Evolutionary conservation across 2,329 filamentous ascomycete species (phyloP).

Genomic region (Neurospora sp.): DNA sequence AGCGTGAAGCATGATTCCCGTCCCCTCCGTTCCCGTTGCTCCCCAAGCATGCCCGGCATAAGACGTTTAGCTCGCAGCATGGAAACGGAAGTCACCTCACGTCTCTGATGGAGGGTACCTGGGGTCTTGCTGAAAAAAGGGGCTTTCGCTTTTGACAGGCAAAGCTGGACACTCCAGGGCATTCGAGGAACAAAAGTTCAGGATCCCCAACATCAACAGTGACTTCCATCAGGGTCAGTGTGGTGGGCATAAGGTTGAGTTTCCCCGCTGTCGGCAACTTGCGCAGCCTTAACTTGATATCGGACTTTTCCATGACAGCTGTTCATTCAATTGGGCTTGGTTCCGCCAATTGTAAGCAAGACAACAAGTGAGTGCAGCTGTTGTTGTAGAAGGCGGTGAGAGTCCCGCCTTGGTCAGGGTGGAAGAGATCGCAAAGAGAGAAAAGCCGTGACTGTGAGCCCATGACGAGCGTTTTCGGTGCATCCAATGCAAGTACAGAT

Average conservation of each 20-base stretch:
- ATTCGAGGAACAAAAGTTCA: background rate
- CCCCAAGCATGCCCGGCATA: background rate
- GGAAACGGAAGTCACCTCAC: background rate
- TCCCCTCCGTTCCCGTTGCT: background rate
- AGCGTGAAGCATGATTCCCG: background rate
- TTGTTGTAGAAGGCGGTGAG: background rate
- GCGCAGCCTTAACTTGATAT: background rate
- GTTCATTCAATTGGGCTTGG: background rate
- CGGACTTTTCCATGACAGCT: background rate
- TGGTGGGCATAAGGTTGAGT: background rate
- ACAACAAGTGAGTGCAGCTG: background rate
- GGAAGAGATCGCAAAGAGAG: background rate
- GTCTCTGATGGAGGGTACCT: background rate
- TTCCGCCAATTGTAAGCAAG: background rate
- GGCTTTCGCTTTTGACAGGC: background rate
- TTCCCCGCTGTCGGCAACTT: background rate
- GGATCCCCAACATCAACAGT: background rate
- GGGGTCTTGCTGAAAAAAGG: background rate
- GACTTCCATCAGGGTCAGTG: background rate
- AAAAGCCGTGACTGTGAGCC: background rate
- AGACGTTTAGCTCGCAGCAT: background rate
- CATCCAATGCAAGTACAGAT: background rate
- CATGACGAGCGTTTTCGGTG: background rate
- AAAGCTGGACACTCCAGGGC: background rate
- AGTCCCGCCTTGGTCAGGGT: background rate